Evolutionary conservation across 805 yeast genomes (phyloP).

Genomic region (Lipomyces orientalis): DNA sequence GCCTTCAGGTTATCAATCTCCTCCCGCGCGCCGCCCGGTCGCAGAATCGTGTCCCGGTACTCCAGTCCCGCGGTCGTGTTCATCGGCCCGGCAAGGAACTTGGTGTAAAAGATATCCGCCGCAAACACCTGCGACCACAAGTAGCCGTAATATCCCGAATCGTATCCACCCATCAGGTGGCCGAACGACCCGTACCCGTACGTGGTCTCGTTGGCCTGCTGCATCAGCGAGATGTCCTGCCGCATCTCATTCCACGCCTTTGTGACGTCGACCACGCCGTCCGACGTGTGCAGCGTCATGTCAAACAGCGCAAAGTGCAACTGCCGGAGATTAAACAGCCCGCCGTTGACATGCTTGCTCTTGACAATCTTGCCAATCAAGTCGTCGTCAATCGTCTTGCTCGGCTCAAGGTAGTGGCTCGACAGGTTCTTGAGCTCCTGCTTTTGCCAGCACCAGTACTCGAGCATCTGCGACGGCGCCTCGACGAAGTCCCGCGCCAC

Average conservation of each 20-base stretch:
- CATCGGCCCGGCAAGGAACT: constrained; percentile 72
- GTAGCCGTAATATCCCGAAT: constrained; percentile 85
- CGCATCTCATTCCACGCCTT: constrained; percentile 70
- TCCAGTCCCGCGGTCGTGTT: constrained; percentile 62
- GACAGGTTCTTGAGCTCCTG: constrained; percentile 64
- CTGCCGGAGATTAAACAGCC: constrained; percentile 73
- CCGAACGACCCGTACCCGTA: constrained; percentile 76
- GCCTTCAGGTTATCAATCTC: constrained; percentile 67
- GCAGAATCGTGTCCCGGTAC: constrained; percentile 72
- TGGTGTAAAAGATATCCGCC: constrained; percentile 75
- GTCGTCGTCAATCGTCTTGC: constrained; percentile 61
- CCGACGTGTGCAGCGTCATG: constrained; percentile 66
- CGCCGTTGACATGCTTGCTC: constrained; percentile 79
- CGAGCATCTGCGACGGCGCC: constrained; percentile 89
- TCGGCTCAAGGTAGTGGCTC: constrained; percentile 64
- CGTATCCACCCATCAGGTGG: constrained; percentile 84
- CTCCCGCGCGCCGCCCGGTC: constrained; percentile 75
- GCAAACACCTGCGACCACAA: constrained; percentile 87
- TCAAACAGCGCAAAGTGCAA: constrained; percentile 80
- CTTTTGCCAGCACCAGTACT: constrained; percentile 84
- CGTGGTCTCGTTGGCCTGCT: constrained; percentile 48
- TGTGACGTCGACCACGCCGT: constrained; percentile 58
- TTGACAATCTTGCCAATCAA: constrained; percentile 62
- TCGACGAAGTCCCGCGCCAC: constrained; percentile 89
- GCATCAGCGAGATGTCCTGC: constrained; percentile 63